phyloP scores from a whole-genome alignment of 179 eudicot species.

The Monotropa hypopitys region DNA sequence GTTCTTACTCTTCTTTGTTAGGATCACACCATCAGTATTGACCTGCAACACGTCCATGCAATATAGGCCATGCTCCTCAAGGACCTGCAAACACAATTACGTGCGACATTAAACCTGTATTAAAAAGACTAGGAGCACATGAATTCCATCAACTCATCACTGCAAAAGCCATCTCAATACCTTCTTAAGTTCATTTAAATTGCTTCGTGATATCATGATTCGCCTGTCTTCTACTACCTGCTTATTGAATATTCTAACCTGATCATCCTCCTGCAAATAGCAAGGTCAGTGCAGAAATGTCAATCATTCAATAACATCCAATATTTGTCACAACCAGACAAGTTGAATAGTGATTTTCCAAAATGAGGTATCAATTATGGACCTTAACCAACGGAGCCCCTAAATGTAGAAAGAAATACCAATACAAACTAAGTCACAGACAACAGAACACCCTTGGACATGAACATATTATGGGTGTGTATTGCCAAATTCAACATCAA shows the following conservation, averaged over 20 bases:
- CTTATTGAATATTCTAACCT: conserved; percentile 65
- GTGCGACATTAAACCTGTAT: neutral
- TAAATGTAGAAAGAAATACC: neutral
- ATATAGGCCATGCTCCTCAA: conserved; percentile 71
- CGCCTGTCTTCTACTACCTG: conserved; percentile 90
- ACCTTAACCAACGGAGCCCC: neutral
- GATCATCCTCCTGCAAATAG: conserved; percentile 70
- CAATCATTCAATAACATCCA: neutral
- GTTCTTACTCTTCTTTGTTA: conserved; percentile 70
- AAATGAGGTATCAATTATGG: neutral
- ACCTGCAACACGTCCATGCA: conserved; percentile 79
- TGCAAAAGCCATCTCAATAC: conserved; percentile 21
- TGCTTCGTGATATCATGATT: conserved; percentile 79
- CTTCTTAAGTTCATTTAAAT: conserved; percentile 80
- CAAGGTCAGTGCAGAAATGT: conserved; percentile 7
- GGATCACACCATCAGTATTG: conserved; percentile 63
- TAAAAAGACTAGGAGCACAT: neutral
- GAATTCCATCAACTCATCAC: neutral
- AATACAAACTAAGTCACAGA: neutral
- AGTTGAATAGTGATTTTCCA: neutral
- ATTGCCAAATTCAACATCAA: neutral
- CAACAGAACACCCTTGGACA: neutral
- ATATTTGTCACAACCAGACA: neutral
- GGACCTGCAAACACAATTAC: conserved; percentile 43
- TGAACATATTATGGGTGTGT: neutral